A percentile compares a stretch with the other conserved stretches of the same genome.
Evolutionary conservation across 352 stramenopile species (phyloP).

Genomic region (Pythium graminicola): DNA sequence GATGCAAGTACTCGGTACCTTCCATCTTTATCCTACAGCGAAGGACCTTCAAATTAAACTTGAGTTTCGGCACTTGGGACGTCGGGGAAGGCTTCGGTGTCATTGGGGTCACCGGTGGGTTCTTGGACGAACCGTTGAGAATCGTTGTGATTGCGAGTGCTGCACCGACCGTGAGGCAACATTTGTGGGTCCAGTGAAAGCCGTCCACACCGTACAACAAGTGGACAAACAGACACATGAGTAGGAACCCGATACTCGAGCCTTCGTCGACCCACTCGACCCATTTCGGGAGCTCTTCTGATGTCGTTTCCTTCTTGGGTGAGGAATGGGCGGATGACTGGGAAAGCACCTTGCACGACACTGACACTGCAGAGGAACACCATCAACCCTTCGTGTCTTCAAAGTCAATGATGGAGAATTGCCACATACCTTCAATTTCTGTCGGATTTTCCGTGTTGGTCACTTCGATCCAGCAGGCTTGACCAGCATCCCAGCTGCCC

Average conservation of each 20-base stretch:
- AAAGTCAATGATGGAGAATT: background rate
- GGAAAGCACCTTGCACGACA: slow-evolving; percentile 66
- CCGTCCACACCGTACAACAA: slow-evolving; percentile 76
- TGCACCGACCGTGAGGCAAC: slow-evolving; percentile 70
- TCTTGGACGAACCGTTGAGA: slow-evolving; percentile 53
- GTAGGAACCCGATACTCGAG: slow-evolving; percentile 68
- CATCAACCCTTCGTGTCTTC: background rate
- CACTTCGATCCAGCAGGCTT: slow-evolving; percentile 73
- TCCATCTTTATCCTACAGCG: slow-evolving; percentile 78
- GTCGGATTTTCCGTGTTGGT: slow-evolving; percentile 52
- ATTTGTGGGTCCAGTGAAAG: slow-evolving; percentile 85
- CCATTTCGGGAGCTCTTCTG: slow-evolving; percentile 54
- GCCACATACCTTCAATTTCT: slow-evolving; percentile 51
- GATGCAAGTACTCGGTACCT: slow-evolving; percentile 60
- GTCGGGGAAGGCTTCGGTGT: slow-evolving; percentile 44
- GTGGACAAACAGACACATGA: slow-evolving; percentile 82
- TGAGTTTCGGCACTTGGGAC: slow-evolving; percentile 62
- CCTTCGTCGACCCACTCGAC: slow-evolving; percentile 72
- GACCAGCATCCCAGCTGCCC: slow-evolving; percentile 76
- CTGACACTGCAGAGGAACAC: slow-evolving; percentile 37
- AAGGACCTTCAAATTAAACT: slow-evolving; percentile 76
- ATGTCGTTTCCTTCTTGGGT: slow-evolving; percentile 22
- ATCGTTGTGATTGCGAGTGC: slow-evolving; percentile 79
- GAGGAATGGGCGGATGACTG: slow-evolving; percentile 26
- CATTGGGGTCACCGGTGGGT: slow-evolving; percentile 23